A percentile compares a stretch with the other conserved stretches of the same genome.
These are phyloP conservation scores for Fusarium sulawesiense DNA, from an alignment of 2,329 filamentous ascomycete species.

Conservation along the genomic window DNA sequence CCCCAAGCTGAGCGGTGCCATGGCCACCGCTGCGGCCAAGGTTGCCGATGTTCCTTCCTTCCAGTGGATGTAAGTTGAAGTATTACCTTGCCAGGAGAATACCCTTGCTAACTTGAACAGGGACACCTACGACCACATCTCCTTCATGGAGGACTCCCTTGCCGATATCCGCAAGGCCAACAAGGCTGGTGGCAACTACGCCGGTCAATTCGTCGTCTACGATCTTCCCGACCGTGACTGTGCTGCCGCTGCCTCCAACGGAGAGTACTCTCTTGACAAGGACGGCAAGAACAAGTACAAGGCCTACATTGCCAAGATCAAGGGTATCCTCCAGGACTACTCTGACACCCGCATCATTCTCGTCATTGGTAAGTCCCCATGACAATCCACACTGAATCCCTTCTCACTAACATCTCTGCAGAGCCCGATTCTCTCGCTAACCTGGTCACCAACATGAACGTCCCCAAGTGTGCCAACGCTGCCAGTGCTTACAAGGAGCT, in stretches of 20 bases:
- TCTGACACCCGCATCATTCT: conserved; percentile 58
- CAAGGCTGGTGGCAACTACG: conserved; percentile 54
- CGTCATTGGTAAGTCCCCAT: conserved; percentile 53
- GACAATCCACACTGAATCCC: rapidly evolving
- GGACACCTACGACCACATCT: conserved; percentile 62
- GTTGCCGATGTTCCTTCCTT: conserved; percentile 65
- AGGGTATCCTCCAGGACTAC: conserved; percentile 55
- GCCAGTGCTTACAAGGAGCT: conserved; percentile 61
- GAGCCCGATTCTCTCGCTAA: conserved; percentile 70
- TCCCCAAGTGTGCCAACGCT: conserved; percentile 62
- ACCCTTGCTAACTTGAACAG: conserved; percentile 46
- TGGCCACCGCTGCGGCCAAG: conserved; percentile 63
- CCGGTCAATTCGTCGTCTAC: conserved; percentile 66
- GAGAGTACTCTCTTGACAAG: conserved; percentile 63
- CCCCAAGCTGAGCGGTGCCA: conserved; percentile 68
- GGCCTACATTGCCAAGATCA: conserved; percentile 64
- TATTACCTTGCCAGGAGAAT: too few relatives aligned
- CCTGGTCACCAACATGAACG: conserved; percentile 65
- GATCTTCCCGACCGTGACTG: conserved; percentile 70
- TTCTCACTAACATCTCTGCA: conserved; percentile 32
- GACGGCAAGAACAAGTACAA: conserved; percentile 66
- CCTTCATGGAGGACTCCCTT: conserved; percentile 59
- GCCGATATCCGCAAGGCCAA: conserved; percentile 56
- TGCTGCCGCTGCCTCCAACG: conserved; percentile 66
- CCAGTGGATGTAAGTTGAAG: conserved; percentile 60